Evolutionary conservation across 257 asterid genomes (phyloP), one percentile per base, ranked within the genome.

Genomic region (Solanum pennellii): DNA sequence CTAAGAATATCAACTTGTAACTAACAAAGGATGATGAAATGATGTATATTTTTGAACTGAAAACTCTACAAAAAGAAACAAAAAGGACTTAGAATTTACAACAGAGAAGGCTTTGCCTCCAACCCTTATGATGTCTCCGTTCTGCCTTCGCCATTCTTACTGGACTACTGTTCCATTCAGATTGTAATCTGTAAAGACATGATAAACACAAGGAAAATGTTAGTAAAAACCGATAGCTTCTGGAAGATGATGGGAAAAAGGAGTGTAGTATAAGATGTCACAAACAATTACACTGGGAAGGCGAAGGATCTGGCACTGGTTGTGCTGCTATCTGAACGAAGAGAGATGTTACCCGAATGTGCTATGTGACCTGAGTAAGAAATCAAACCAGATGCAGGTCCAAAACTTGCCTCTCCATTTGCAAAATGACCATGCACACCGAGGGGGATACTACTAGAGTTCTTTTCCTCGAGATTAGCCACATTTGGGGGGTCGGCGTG

Each of bases 131-230:
- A 83, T 88, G 90, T 86, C 93, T 92, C 89, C 94, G 71, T 35
- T 95, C 97, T 3, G 97, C 95, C 88, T 93, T 91, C 13, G 87
- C 93, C 99, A 97, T 97, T 87, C 97, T 91, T 25, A 93, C 99
- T 5, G 99, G 99, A 86, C 99, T 97, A 92, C 98, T 93, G 87
- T 92, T 94, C 98, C 98, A 97, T 89, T 97, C 99, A 8, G 92
- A 66, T 73, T 93, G 99, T 82, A 97, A 93, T 87, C 99, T 97
- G 96, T 85, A 90, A 47, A 83, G 69, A 47, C 11, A 31, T 0
- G 25, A 56, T 6, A 27, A 18, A 14, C 59, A 66, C 84, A 12
- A 86, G 74, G 13, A 52, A 14, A 5, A 29, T n/a, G 33, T 29
- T 23, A 25, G 52, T 72, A 18, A 35, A 45, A 15, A 68, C 27